These are phyloP conservation scores for Cordyceps fumosorosea DNA, from an alignment of 2,329 filamentous ascomycete species.

Conservation along the genomic window DNA sequence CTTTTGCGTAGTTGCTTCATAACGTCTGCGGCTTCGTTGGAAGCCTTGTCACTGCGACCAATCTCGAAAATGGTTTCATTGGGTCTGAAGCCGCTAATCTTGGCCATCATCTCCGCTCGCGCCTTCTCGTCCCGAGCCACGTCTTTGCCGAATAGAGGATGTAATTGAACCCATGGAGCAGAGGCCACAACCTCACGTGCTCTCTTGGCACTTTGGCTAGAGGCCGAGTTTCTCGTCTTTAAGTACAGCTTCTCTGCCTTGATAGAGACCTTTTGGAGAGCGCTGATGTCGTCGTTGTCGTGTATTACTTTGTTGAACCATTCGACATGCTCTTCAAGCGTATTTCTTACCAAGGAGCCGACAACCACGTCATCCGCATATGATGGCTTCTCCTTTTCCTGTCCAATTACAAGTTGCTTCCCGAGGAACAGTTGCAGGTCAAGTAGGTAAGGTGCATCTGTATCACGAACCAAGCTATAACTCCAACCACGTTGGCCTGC, in stretches of 20 bases:
- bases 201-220: conserved; percentile 81
- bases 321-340: conserved; percentile 70
- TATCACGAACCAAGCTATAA: conserved; percentile 84
- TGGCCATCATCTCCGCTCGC: conserved; percentile 78
- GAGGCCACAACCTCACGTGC: conserved; percentile 69
- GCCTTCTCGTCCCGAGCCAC: conserved; percentile 60
- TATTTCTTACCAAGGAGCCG: conserved; percentile 65
- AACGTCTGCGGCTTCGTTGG: conserved; percentile 62
- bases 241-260: conserved; percentile 94
- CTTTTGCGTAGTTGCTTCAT: conserved; percentile 67
- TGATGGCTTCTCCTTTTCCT: conserved; percentile 54
- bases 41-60: conserved; percentile 61
- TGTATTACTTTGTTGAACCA: conserved; percentile 73
- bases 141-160: conserved; percentile 72
- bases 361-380: conserved; percentile 81
- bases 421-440: conserved; percentile 93
- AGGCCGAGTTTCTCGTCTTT: conserved; percentile 83
- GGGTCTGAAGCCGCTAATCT: conserved; percentile 82
- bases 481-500: conserved; percentile 90
- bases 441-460: conserved; percentile 84
- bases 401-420: conserved; percentile 72
- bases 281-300: conserved; percentile 66
- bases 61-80: conserved; percentile 97
- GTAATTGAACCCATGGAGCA: conserved; percentile 65
- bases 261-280: conserved; percentile 64